These are phyloP conservation scores for Agroathelia rolfsii DNA, from an alignment of 1,284 basidiomycete species.

Conservation along the genomic window DNA sequence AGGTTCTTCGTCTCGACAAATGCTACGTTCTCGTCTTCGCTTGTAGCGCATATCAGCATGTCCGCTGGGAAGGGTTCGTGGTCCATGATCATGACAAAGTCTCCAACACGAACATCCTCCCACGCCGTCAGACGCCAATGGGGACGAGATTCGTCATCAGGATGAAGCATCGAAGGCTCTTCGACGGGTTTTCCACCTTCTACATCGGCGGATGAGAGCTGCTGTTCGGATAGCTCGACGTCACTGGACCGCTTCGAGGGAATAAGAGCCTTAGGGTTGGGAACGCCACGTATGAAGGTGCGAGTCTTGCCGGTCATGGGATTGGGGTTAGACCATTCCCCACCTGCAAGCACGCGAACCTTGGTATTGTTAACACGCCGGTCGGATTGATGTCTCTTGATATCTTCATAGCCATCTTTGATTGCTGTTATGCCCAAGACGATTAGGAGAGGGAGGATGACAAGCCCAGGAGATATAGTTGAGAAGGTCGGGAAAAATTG, in stretches of 20 bases:
- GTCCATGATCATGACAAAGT: conserved; percentile 87
- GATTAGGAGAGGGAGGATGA: conserved; percentile 84
- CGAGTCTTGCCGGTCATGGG: conserved; percentile 58
- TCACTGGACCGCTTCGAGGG: no score
- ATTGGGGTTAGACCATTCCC: conserved; percentile 68
- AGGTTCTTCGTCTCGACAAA: conserved; percentile 99
- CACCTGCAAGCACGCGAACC: conserved; percentile 60
- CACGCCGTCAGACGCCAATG: conserved; percentile 78
- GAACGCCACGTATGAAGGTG: conserved; percentile 71
- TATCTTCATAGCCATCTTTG: conserved; percentile 97
- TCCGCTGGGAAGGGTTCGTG: conserved; percentile 91
- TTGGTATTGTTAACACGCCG: conserved; percentile 73
- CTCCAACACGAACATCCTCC: conserved; percentile 94
- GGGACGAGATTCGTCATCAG: no score
- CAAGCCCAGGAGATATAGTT: conserved; percentile 88
- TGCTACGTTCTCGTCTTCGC: conserved; percentile 94
- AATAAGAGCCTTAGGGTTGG: no score
- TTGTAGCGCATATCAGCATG: conserved; percentile 89
- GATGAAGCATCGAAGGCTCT: no score
- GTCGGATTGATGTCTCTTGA: conserved; percentile 96
- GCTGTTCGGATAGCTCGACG: no score
- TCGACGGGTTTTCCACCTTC: no score
- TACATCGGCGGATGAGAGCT: no score
- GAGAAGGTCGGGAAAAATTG: conserved; percentile 94
- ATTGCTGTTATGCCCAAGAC: conserved; percentile 82